A percentile compares a stretch with the other conserved stretches of the same genome.
phyloP scores from a whole-genome alignment of 2,329 filamentous ascomycete genomes.

The Paraphoma chrysanthemicola region DNA sequence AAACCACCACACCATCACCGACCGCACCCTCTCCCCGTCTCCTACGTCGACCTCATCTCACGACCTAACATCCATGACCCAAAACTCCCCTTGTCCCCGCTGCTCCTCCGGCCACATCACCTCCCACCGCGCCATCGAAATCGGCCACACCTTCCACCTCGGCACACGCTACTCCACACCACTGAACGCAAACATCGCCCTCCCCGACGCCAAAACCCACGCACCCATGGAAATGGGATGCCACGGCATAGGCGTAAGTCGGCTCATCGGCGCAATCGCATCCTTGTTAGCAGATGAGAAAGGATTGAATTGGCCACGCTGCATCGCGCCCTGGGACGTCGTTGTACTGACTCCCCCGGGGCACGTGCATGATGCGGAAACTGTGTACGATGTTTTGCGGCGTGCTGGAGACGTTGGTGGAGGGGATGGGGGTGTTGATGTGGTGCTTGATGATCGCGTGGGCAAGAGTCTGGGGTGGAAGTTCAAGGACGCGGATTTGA shows the following conservation, averaged over 20 bases:
- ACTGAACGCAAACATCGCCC: constrained; percentile 68
- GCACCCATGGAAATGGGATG: constrained; percentile 90
- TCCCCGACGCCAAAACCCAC: constrained; percentile 47
- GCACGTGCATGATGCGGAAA: constrained; percentile 66
- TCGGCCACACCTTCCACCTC: constrained; percentile 94
- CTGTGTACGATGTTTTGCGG: background rate
- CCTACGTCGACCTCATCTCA: background rate
- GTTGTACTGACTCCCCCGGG: constrained; percentile 66
- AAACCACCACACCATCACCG: constrained; percentile 7
- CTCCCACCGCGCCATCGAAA: constrained; percentile 78
- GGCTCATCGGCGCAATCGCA: constrained; percentile 86
- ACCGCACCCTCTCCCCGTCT: constrained; percentile 20
- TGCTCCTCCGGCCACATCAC: constrained; percentile 70
- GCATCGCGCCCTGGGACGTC: constrained; percentile 83
- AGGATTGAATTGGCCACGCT: constrained; percentile 85
- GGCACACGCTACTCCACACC: constrained; percentile 86
- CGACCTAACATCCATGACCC: constrained; percentile 69
- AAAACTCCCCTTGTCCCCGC: constrained; percentile 75
- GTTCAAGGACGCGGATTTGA: constrained; percentile 84
- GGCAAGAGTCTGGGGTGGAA: constrained; percentile 78
- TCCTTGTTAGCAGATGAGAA: constrained; percentile 72
- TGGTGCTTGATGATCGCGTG: constrained; percentile 51
- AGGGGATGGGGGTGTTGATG: constrained; percentile 20
- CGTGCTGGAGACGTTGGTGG: no score
- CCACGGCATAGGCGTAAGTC: constrained; percentile 91